Base-by-base conservation (phyloP, 2,329 filamentous ascomycete genomes). In the Exserohilum rostratum region DNA sequence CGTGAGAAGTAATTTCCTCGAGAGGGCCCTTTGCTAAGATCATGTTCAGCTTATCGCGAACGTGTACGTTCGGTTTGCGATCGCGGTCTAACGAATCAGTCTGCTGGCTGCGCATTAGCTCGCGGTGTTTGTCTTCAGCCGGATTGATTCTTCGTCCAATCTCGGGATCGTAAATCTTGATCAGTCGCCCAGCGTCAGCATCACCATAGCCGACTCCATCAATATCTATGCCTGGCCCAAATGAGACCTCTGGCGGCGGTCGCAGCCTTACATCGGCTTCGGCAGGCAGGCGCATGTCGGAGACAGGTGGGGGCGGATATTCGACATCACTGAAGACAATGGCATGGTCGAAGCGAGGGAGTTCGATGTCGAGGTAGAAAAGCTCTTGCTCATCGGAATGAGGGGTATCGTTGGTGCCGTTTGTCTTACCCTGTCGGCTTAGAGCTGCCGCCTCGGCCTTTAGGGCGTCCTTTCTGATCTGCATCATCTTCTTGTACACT, bases 21-120 rank as follows among this genome's bases (percentile, higher is more conserved):
- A 93, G 96, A 3, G 95, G 95, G 6, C 93, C 92, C 69, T 97
- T 97, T 2, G 90, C 88, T 80, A 98, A 87, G 62, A 99, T 93
- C 39, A 86, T 81, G 70, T 98, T 96, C 29, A 99, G 81, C 74
- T 97, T 93, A 74, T 99, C 95, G 54, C 95, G 87, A 51, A 96
- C 91, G 77, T 96, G 96, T 27, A 95, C 90, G 66, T 99, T 98
- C 0, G 95, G 95, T 71, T 96, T 97, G 58, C 97, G 80, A 72
- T 99, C 95, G 63, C 95, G 90, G 75, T 99, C 96, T 61, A 98
- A 81, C 42, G 95, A 91, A n/a, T 92, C 91, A 62, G 96, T 96
- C 27, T 96, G 87, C 65, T 95, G 91, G 72, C 92, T 96, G 73
- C 95, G 87, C 64, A 98, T 93, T 20, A 99, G 82, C 58, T 93